Evolutionary conservation across 352 stramenopile species (phyloP).

Genomic region (Phytophthora megakarya): DNA sequence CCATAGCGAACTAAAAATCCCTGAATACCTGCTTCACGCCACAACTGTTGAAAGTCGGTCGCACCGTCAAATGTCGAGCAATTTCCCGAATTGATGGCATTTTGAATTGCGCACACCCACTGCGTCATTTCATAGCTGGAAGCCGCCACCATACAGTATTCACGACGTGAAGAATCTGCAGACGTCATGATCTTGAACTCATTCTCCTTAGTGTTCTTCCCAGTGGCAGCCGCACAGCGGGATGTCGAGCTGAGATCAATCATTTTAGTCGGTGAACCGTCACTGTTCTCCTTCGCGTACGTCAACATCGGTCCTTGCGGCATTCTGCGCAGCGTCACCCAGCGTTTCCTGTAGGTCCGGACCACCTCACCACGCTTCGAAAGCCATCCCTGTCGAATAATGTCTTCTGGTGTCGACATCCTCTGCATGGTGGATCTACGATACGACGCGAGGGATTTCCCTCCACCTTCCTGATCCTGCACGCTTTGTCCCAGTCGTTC

Average conservation of each 20-base stretch:
- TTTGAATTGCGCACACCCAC: constrained; percentile 82
- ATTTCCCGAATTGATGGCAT: constrained; percentile 82
- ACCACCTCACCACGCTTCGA: constrained; percentile 80
- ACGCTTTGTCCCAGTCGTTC: constrained; percentile 65
- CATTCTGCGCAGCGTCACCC: constrained; percentile 81
- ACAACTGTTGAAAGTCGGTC: constrained; percentile 74
- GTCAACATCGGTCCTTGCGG: constrained; percentile 77
- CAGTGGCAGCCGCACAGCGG: constrained; percentile 57
- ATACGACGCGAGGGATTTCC: constrained; percentile 69
- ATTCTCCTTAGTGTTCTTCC: constrained; percentile 67
- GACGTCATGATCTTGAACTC: constrained; percentile 83
- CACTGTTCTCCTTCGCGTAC: constrained; percentile 72
- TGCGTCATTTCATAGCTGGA: constrained; percentile 85
- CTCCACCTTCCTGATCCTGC: constrained; percentile 59
- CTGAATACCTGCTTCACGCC: constrained; percentile 79
- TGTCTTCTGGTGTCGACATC: constrained; percentile 47
- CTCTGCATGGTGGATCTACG: constrained; percentile 67
- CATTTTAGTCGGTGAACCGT: constrained; percentile 56
- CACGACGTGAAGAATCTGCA: constrained; percentile 63
- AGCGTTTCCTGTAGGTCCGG: constrained; percentile 79
- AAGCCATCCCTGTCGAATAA: constrained; percentile 75
- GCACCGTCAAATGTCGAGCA: constrained; percentile 74
- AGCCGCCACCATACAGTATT: constrained; percentile 63
- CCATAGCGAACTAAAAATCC: constrained; percentile 85
- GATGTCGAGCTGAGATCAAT: constrained; percentile 83